phyloP scores from a whole-genome alignment of 768 basidiomycete species.

The Kondoa malvinella region DNA sequence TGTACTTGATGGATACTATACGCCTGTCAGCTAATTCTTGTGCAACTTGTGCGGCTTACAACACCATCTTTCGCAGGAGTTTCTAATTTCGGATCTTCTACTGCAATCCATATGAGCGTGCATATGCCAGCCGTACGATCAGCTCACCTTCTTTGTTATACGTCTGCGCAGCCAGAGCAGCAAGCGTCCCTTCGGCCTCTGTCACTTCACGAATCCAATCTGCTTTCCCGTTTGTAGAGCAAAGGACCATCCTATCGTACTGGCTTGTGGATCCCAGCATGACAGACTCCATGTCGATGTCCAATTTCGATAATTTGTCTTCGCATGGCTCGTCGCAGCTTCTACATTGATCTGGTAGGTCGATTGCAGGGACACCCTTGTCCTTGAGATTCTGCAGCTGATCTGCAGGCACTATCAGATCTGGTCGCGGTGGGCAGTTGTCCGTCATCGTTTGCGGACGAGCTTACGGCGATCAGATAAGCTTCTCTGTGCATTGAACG shows the following conservation, averaged over 20 bases:
- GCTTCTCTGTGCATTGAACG: too few species aligned
- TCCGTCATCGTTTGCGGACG: neutral
- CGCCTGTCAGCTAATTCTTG: neutral
- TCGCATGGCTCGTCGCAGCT: slow-evolving; percentile 5
- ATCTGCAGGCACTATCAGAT: neutral
- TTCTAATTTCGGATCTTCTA: too few species aligned
- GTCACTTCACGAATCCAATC: neutral
- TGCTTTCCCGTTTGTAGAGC: neutral
- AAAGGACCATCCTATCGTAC: neutral
- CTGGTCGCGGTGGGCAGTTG: neutral
- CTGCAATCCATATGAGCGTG: too few species aligned
- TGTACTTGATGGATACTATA: neutral
- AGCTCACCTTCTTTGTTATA: neutral
- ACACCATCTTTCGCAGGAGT: too few species aligned
- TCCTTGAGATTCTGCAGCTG: neutral
- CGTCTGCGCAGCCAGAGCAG: neutral
- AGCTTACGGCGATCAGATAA: neutral
- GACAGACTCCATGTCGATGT: neutral
- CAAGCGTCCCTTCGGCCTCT: neutral
- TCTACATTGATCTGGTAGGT: slow-evolving; percentile 1
- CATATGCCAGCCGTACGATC: too few species aligned
- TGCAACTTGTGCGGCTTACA: too few species aligned
- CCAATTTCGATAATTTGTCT: neutral
- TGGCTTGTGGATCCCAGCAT: neutral
- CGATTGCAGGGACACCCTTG: neutral